phyloP scores from a whole-genome alignment of 2,329 filamentous ascomycete species.

The Cyphellophora attinorum region DNA sequence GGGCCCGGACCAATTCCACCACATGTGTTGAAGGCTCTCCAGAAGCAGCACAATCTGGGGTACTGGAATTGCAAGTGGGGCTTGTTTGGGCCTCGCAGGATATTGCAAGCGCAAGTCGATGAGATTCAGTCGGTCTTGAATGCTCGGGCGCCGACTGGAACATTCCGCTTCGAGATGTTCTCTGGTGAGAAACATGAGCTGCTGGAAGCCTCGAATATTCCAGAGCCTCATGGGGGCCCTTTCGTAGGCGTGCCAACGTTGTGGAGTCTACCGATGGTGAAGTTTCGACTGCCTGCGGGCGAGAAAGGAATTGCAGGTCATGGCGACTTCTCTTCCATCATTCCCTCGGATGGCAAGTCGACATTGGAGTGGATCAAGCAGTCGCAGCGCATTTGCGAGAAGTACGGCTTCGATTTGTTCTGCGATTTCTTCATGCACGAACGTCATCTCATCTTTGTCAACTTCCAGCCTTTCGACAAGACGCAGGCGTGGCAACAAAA shows the following conservation, averaged over 20 bases:
- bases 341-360: constrained; percentile 10
- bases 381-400: constrained; percentile 8
- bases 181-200: constrained; percentile 9
- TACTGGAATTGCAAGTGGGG: constrained; percentile 14
- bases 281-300: constrained; percentile 8
- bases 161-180: constrained; percentile 10
- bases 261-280: constrained; percentile 12
- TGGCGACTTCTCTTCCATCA: constrained; percentile 13
- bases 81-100: constrained; percentile 9
- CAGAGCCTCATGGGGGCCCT: constrained; percentile 11
- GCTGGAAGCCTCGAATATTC: constrained; percentile 9
- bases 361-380: constrained; percentile 11
- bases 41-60: constrained; percentile 8
- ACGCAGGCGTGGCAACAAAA: constrained; percentile 7
- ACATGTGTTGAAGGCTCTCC: constrained; percentile 8
- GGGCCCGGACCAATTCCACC: constrained; percentile 8
- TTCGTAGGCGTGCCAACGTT: constrained; percentile 13
- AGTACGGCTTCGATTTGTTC: constrained; percentile 11
- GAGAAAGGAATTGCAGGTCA: constrained; percentile 10
- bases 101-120: constrained; percentile 11
- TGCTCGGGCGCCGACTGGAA: constrained; percentile 6
- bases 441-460: constrained; percentile 13
- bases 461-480: constrained; percentile 14
- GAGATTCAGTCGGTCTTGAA: constrained; percentile 10
- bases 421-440: constrained; percentile 16